These are phyloP conservation scores for Venturia asperata DNA, from an alignment of 2,329 filamentous ascomycete genomes.

Conservation along the genomic window DNA sequence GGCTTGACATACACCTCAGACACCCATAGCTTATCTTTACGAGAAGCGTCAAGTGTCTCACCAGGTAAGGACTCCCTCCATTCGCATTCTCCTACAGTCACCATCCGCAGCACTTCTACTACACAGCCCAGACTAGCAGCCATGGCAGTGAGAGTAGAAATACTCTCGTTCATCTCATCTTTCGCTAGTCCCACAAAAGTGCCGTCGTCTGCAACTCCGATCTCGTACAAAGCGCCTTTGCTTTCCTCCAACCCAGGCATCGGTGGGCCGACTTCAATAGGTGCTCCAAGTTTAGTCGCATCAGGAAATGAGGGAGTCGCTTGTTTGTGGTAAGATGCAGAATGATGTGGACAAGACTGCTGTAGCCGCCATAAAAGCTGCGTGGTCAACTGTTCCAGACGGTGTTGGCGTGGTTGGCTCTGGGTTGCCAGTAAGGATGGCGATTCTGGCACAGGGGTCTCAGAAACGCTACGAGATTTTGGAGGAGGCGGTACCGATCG, in stretches of 20 bases:
- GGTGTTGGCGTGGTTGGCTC: slow-evolving; percentile 65
- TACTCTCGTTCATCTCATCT: slow-evolving; percentile 87
- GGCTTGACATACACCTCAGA: slow-evolving; percentile 86
- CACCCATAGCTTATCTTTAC: slow-evolving; percentile 62
- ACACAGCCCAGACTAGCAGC: slow-evolving; percentile 83
- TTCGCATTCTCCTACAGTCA: slow-evolving; percentile 79
- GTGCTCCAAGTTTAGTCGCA: slow-evolving; percentile 49
- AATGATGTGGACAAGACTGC: slow-evolving; percentile 77
- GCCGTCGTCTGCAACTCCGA: slow-evolving; percentile 92
- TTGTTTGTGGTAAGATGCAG: slow-evolving; percentile 66
- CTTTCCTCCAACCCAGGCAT: slow-evolving; percentile 82
- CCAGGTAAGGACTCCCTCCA: slow-evolving; percentile 47
- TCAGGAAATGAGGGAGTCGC: slow-evolving; percentile 71
- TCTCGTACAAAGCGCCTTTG: slow-evolving; percentile 88
- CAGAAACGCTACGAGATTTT: slow-evolving; percentile 24
- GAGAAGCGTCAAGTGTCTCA: slow-evolving; percentile 33
- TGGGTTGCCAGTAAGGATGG: background rate
- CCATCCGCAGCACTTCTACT: slow-evolving; percentile 72
- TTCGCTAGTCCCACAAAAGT: slow-evolving; percentile 79
- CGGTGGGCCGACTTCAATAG: slow-evolving; percentile 47
- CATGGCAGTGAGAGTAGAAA: slow-evolving; percentile 81
- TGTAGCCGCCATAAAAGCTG: slow-evolving; percentile 92
- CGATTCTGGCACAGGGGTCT: slow-evolving; percentile 17
- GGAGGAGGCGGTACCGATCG: slow-evolving; percentile 33
- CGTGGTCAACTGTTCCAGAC: slow-evolving; percentile 86